Evolutionary conservation across 2,329 filamentous ascomycete genomes (phyloP).

Genomic region (Claviceps digitariae): DNA sequence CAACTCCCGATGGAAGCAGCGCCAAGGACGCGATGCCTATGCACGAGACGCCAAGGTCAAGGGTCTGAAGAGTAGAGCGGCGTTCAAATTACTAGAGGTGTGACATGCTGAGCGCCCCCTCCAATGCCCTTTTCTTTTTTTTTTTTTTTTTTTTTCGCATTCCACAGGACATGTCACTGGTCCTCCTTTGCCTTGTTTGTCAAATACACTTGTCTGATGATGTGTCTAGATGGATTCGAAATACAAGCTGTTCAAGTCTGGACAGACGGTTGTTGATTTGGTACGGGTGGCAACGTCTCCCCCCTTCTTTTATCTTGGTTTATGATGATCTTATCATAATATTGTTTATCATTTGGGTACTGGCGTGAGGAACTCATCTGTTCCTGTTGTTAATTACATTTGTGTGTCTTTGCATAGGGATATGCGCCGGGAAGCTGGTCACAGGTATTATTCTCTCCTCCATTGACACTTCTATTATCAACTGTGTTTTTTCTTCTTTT

Average conservation of each 20-base stretch:
- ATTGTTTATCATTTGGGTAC: too few species aligned
- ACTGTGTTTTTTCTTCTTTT: neutral
- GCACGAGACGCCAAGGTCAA: slow-evolving; percentile 63
- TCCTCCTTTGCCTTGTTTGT: neutral
- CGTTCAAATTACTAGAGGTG: slow-evolving; percentile 84
- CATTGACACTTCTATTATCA: neutral
- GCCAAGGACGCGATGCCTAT: slow-evolving; percentile 62
- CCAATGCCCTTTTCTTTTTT: neutral
- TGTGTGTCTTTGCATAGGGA: slow-evolving; percentile 32
- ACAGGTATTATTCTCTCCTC: slow-evolving; percentile 31
- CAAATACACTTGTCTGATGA: neutral
- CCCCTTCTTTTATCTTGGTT: neutral
- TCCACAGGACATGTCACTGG: neutral
- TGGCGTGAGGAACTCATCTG: neutral
- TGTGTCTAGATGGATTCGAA: slow-evolving; percentile 61
- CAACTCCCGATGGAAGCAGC: slow-evolving; percentile 68
- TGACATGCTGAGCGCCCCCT: neutral
- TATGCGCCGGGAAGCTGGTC: slow-evolving; percentile 68
- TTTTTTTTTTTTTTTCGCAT: neutral
- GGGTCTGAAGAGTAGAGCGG: slow-evolving; percentile 77
- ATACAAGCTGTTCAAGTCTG: slow-evolving; percentile 62
- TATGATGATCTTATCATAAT: neutral
- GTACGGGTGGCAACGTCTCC: slow-evolving; percentile 30
- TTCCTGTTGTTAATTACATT: neutral
- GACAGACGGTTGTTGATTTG: slow-evolving; percentile 82